A percentile compares a stretch with the other conserved stretches of the same genome.
These are phyloP conservation scores for Phaseolus coccineus DNA, from an alignment of 331 rosid genomes.

Conservation along the genomic window DNA sequence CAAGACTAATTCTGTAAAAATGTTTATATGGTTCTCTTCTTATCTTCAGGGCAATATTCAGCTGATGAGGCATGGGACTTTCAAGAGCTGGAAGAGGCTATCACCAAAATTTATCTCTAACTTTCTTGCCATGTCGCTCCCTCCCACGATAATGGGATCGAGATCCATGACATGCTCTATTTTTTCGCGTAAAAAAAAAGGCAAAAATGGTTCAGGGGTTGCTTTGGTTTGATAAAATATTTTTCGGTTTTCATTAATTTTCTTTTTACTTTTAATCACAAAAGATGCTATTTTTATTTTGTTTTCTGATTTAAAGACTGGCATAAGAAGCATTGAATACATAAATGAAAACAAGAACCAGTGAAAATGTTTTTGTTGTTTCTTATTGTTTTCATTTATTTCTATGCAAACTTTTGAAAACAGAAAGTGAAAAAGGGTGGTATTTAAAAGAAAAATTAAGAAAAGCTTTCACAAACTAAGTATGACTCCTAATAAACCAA, in stretches of 20 bases:
- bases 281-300: background rate
- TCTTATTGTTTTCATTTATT: background rate
- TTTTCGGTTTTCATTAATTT: background rate
- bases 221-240: background rate
- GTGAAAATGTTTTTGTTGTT: background rate
- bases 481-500: background rate
- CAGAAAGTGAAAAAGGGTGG: background rate
- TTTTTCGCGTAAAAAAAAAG: constrained; percentile 11
- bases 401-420: background rate
- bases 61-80: constrained; percentile 97
- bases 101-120: constrained; percentile 74
- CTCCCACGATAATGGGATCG: background rate
- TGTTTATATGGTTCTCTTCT: constrained; percentile 25
- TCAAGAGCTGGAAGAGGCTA: constrained; percentile 82
- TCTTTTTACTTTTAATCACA: background rate
- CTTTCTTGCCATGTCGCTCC: constrained; percentile 4
- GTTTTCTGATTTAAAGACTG: background rate
- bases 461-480: background rate
- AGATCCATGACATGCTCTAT: background rate
- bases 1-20: constrained; percentile 14
- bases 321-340: background rate
- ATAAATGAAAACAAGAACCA: background rate
- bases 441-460: background rate
- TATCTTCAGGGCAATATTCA: constrained; percentile 74
- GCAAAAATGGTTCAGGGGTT: background rate